Conservation (phyloP, 2,329 filamentous ascomycete genomes). For the Fusarium sp. region DNA sequence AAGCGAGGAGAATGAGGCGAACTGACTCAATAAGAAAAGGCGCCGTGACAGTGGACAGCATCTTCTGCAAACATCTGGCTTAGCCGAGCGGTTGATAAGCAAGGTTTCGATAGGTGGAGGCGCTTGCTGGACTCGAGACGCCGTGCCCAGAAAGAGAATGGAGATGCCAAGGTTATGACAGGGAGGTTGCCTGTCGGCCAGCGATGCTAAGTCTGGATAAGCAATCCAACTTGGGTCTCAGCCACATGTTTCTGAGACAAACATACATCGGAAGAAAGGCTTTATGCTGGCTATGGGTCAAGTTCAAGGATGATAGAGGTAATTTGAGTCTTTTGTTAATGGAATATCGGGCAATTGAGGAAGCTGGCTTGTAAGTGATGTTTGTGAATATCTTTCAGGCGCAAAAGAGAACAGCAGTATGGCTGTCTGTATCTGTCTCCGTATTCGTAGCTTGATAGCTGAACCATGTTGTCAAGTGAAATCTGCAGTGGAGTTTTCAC, state of each 20-base stretch:
- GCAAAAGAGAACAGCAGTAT: not conserved
- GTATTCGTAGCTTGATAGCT: conserved; percentile 3
- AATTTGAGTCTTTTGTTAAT: conserved; percentile 1
- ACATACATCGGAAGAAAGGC: conserved; percentile 30
- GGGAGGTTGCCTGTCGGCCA: conserved; percentile 29
- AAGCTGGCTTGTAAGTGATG: not conserved
- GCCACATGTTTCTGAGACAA: conserved; percentile 37
- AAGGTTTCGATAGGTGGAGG: conserved; percentile 26
- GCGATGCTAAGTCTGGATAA: conserved; percentile 27
- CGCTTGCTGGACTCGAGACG: conserved; percentile 37
- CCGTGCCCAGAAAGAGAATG: conserved; percentile 8
- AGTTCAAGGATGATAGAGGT: not conserved
- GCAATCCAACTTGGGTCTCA: conserved; percentile 29
- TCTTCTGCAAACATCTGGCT: conserved; percentile 20
- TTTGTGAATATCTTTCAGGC: not conserved
- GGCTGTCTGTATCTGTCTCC: not conserved
- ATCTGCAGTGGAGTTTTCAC: not conserved
- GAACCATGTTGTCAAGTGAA: not conserved
- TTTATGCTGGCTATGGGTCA: not conserved
- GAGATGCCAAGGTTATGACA: conserved; percentile 23
- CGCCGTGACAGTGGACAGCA: conserved; percentile 20
- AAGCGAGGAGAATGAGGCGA: conserved; percentile 27
- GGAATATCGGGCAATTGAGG: not conserved
- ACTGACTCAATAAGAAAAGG: conserved; percentile 17
- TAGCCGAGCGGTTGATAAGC: conserved; percentile 38